Base-by-base conservation (phyloP, 169 alveolate species). In the Sarcocystis neurona region DNA sequence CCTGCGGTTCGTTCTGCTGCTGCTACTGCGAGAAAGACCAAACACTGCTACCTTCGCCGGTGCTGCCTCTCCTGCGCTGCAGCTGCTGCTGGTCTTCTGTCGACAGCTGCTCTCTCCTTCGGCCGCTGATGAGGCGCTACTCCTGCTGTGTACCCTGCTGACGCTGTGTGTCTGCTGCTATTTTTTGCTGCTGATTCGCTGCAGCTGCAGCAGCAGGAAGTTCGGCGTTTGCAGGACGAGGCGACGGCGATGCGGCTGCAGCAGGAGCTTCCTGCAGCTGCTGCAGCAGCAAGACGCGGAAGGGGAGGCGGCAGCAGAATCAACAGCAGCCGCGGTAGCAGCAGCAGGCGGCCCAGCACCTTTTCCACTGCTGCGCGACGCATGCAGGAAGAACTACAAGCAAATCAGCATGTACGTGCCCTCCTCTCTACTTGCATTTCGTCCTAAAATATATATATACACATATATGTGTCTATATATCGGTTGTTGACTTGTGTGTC, bases 141-240 rank as follows among this genome's bases (percentile, higher is more conserved):
- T 63, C 6, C 6, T 20, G 39, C 75, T 20, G 10, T 20, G 10
- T n/a, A 5, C n/a, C 75, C n/a, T 18, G 10, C 43, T 63, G 39
- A 5, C 75, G 6, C 75, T 63, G n/a, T n/a, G 77, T 27, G 10
- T 66, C 43, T 8, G n/a, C 77, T 66, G 10, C 77, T 66, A 15
- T 70, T 30, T 70, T 34, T 23, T 6, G 5, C 15, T 8, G n/a
- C 37, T 47, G 6, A 32, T 70, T 39, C 79, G n/a, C 46, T n/a
- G 10, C 82, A 72, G 82, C 53, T 72, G 53, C 82, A 72, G 32
- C 58, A 37, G 34, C 82, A 72, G 82, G 82, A 72, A 53, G 37
- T 72, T 20, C 15, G 41, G 10, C 23, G 34, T 6, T 56, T 72
- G 48, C 30, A 15, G 34, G 82, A 72, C 53, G 48, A 2, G 23